A percentile compares a stretch with the other conserved stretches of the same genome.
phyloP scores from a whole-genome alignment of 345 rosid genomes.

The Lepidium sativum region DNA sequence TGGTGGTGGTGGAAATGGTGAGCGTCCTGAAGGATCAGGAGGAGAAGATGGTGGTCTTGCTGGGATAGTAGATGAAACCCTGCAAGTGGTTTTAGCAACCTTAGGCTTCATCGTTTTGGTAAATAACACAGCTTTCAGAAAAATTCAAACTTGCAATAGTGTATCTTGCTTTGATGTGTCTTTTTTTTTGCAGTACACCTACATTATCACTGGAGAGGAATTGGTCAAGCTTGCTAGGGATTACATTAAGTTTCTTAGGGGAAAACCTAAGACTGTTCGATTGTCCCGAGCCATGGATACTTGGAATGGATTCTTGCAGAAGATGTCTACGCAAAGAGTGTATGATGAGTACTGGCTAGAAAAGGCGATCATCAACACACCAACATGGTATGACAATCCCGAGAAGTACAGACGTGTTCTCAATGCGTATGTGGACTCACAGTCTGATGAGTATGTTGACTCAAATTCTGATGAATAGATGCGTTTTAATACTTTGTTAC shows the following conservation, averaged over 20 bases:
- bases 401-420: conserved; percentile 43
- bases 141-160: background rate
- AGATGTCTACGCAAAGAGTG: conserved; percentile 28
- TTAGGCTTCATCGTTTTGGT: conserved; percentile 60
- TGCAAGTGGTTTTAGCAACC: conserved; percentile 64
- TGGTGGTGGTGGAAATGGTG: conserved; percentile 25
- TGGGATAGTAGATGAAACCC: conserved; percentile 44
- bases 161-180: background rate
- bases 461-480: conserved; percentile 7
- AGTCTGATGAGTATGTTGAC: background rate
- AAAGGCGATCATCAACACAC: conserved; percentile 53
- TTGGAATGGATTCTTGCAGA: conserved; percentile 33
- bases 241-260: conserved; percentile 47
- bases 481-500: background rate
- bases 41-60: conserved; percentile 44
- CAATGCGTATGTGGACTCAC: conserved; percentile 15
- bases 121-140: background rate
- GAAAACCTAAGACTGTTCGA: conserved; percentile 52
- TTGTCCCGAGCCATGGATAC: conserved; percentile 41
- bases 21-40: conserved; percentile 33
- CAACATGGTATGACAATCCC: conserved; percentile 63
- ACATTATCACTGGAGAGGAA: conserved; percentile 67
- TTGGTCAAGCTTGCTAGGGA: conserved; percentile 55
- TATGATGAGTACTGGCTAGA: conserved; percentile 53
- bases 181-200: conserved; percentile 43